phyloP scores from a whole-genome alignment of 768 basidiomycete genomes.

The Exidia glandulosa region DNA sequence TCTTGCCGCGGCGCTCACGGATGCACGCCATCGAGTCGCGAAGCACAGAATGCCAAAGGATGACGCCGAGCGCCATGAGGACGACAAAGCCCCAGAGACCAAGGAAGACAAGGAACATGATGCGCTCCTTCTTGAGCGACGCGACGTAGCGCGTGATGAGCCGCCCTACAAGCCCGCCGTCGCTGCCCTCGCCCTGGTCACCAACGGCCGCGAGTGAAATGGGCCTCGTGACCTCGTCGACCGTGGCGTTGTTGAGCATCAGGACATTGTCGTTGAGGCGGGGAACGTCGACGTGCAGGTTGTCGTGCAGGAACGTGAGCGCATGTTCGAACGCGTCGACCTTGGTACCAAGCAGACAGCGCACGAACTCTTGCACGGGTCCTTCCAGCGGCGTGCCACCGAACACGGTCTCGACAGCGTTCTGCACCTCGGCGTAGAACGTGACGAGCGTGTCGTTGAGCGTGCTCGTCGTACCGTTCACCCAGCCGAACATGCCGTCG shows the following conservation, averaged over 20 bases:
- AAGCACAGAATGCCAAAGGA: slow-evolving; percentile 75
- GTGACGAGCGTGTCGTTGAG: slow-evolving; percentile 77
- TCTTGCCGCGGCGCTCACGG: slow-evolving; percentile 36
- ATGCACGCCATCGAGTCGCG: slow-evolving; percentile 39
- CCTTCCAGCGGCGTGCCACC: slow-evolving; percentile 72
- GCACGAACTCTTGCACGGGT: slow-evolving; percentile 78
- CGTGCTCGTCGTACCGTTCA: slow-evolving; percentile 78
- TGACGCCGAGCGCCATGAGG: slow-evolving; percentile 58
- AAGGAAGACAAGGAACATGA: slow-evolving; percentile 78
- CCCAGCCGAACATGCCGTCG: slow-evolving; percentile 87
- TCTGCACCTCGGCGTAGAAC: slow-evolving; percentile 82
- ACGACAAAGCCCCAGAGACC: slow-evolving; percentile 77
- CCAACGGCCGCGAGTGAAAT: slow-evolving; percentile 71
- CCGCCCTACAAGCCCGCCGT: slow-evolving; percentile 54
- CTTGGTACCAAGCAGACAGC: slow-evolving; percentile 86
- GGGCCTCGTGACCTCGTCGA: slow-evolving; percentile 67
- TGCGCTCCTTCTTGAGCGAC: slow-evolving; percentile 65
- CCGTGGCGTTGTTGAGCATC: slow-evolving; percentile 57
- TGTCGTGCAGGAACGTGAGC: slow-evolving; percentile 83
- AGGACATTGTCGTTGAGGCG: slow-evolving; percentile 65
- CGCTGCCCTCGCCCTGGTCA: slow-evolving; percentile 40
- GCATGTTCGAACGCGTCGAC: slow-evolving; percentile 78
- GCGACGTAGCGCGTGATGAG: slow-evolving; percentile 64
- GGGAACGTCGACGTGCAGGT: slow-evolving; percentile 72
- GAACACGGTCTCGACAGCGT: slow-evolving; percentile 66